Conservation (phyloP, 805 yeast species). For the Ascoidea asiatica region DNA sequence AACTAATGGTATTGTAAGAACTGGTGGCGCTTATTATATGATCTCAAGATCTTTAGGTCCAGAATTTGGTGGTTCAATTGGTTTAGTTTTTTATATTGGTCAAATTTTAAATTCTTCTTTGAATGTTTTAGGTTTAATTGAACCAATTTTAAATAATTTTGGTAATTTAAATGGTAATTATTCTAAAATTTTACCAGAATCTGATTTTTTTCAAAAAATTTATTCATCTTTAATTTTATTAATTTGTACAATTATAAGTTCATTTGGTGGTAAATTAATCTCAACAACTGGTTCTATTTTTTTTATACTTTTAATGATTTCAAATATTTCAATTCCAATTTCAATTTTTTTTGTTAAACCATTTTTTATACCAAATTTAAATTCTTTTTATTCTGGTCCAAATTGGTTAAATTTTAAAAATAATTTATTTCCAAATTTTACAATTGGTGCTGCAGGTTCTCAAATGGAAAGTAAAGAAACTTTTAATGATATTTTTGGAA, state of each 20-base stretch:
- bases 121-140: conserved; percentile 92
- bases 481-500: conserved; percentile 79
- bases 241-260: conserved; percentile 59
- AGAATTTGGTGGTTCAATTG: conserved; percentile 97
- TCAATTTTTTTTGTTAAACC: conserved; percentile 59
- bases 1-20: conserved; percentile 93
- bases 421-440: conserved; percentile 69
- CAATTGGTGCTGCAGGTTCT: conserved; percentile 89
- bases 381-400: conserved; percentile 54
- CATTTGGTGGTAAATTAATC: conserved; percentile 71
- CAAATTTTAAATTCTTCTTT: conserved; percentile 85
- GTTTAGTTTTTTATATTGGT: conserved; percentile 86
- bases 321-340: conserved; percentile 73
- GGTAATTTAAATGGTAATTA: conserved; percentile 46
- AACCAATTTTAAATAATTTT: conserved; percentile 75
- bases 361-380: conserved; percentile 37
- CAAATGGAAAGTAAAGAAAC: conserved; percentile 48
- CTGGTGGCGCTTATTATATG: conserved; percentile 99
- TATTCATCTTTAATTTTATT: conserved; percentile 65
- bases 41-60: conserved; percentile 91
- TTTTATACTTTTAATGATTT: conserved; percentile 49
- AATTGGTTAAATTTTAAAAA: conserved; percentile 49
- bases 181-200: conserved; percentile 46
- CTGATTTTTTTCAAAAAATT: conserved; percentile 50
- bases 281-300: conserved; percentile 71